Evolutionary conservation across 345 rosid genomes (phyloP).

Genomic region (Hibiscus trionum): DNA sequence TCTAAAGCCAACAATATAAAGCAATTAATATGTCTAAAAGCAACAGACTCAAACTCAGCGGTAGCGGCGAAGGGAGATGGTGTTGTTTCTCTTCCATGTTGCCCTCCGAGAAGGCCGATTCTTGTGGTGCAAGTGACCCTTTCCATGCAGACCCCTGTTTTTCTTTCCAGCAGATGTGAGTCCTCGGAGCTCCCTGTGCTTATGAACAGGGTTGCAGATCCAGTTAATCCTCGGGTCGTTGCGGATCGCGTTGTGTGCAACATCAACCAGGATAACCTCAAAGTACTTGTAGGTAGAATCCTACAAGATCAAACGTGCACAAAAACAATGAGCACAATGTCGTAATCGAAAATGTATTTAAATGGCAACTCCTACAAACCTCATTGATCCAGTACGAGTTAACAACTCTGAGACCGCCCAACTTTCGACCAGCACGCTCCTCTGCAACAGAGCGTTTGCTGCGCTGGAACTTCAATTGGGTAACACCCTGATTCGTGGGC

Average conservation of each 20-base stretch:
- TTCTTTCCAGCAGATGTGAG: constrained; percentile 95
- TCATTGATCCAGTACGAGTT: constrained; percentile 99
- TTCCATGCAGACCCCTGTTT: constrained; percentile 89
- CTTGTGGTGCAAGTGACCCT: constrained; percentile 85
- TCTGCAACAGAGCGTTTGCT: constrained; percentile 98
- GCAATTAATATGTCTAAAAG: neutral
- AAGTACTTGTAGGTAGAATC: constrained; percentile 94
- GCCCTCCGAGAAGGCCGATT: constrained; percentile 91
- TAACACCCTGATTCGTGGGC: constrained; percentile 86
- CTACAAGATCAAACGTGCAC: constrained; percentile 25
- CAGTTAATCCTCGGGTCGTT: constrained; percentile 91
- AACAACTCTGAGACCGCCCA: constrained; percentile 90
- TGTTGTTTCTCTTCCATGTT: constrained; percentile 94
- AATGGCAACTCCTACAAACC: constrained; percentile 27
- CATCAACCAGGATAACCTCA: constrained; percentile 84
- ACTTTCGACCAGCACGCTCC: constrained; percentile 88
- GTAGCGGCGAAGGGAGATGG: constrained; percentile 79
- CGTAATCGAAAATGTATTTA: too few relatives aligned
- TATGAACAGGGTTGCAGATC: constrained; percentile 95
- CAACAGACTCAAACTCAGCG: constrained; percentile 36
- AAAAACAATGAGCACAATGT: neutral
- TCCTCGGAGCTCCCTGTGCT: constrained; percentile 94
- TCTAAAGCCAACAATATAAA: neutral
- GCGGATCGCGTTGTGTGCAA: constrained; percentile 69
- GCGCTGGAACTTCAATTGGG: constrained; percentile 92